Conservation (phyloP, 2,329 filamentous ascomycete species). For the Epichloe sylvatica region DNA sequence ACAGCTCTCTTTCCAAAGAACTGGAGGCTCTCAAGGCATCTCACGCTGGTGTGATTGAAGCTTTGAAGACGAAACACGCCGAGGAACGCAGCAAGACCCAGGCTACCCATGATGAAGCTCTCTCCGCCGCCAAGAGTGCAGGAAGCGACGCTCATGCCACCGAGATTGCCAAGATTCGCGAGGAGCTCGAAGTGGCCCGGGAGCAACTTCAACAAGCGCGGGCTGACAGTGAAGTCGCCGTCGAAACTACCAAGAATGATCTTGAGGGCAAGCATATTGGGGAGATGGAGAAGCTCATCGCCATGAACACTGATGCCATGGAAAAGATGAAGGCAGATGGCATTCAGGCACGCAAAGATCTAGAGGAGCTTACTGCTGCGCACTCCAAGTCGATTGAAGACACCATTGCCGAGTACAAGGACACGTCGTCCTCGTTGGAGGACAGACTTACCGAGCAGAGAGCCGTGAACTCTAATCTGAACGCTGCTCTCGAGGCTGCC, state of each 20-base stretch:
- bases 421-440: slow-evolving; percentile 19
- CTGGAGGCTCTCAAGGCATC: slow-evolving; percentile 28
- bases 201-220: slow-evolving; percentile 33
- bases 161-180: slow-evolving; percentile 18
- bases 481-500: slow-evolving; percentile 23
- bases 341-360: slow-evolving; percentile 25
- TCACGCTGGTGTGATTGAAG: slow-evolving; percentile 29
- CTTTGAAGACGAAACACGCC: slow-evolving; percentile 27
- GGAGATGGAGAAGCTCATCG: slow-evolving; percentile 33
- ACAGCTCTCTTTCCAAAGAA: slow-evolving; percentile 25
- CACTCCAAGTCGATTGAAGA: slow-evolving; percentile 27
- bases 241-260: slow-evolving; percentile 31
- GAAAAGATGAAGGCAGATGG: slow-evolving; percentile 27
- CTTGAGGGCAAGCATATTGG: slow-evolving; percentile 31
- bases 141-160: slow-evolving; percentile 15
- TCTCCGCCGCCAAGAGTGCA: slow-evolving; percentile 18
- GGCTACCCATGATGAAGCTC: slow-evolving; percentile 18
- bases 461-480: slow-evolving; percentile 21
- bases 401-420: slow-evolving; percentile 26
- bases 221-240: slow-evolving; percentile 27
- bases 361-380: slow-evolving; percentile 26
- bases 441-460: slow-evolving; percentile 23
- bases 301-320: slow-evolving; percentile 27
- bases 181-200: slow-evolving; percentile 24
- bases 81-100: slow-evolving; percentile 23